Base-by-base conservation (phyloP, 129 eudicot genomes). In the Arctium lappa region DNA sequence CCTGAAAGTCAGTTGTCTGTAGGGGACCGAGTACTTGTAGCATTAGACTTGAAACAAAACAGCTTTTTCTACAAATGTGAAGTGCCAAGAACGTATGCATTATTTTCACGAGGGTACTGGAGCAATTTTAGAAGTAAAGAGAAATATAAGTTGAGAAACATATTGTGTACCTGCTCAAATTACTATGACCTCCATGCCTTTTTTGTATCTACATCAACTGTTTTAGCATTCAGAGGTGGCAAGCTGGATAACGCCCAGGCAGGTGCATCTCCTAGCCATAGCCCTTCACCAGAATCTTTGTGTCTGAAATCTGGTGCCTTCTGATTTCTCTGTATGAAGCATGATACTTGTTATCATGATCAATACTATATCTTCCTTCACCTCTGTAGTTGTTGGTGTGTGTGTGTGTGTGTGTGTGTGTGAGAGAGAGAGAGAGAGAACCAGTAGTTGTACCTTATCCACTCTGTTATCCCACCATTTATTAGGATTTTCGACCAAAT, bases 391-490 rank as follows among this genome's bases (percentile, higher is more conserved):
- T 56, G 68, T 60, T 60, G 68, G 22, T 42, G 40, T 71, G 27
- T n/a, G 34, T 22, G 46, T 42, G 37, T 29, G 44, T 5, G 44
- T 15, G 11, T 30, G 79, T 15, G 48, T 7, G 32, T 38, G 32
- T 6, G 29, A 10, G 73, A 30, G 53, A 10, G 66, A 7, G 79
- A 6, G 46, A 65, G 69, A 29, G 73, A 30, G 46, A 37, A 38
- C 0, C 30, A 72, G 44, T 62, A 40, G 60, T 4, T 9, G 36
- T 62, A 86, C 89, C 86, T 91, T 91, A 69, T 66, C 71, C 46
- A 73, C 12, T 86, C 97, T 90, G 80, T 92, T 92, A 82, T 92
- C 97, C 97, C 97, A 92, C 97, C 97, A 92, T 48, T 79, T 86
- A 12, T 18, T 72, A 29, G 95, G 94, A 74, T 90, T 87, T 88